Evolutionary conservation across 805 yeast species (phyloP).

Genomic region (Lipomyces sp.): DNA sequence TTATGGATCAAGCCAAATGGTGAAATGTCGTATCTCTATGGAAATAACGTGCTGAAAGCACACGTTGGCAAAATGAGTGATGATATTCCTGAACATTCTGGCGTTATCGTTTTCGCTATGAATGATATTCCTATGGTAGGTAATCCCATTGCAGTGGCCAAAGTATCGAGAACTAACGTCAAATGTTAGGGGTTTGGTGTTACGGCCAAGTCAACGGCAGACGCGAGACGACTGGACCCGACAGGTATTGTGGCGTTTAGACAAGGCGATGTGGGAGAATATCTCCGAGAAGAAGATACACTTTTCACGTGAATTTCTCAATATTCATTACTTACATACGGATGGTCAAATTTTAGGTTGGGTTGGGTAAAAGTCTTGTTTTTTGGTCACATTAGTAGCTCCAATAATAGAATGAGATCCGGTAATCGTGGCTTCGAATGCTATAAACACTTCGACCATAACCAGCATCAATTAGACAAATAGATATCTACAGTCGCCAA

Average conservation of each 20-base stretch:
- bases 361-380: neutral
- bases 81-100: constrained; percentile 97
- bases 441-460: neutral
- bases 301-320: constrained; percentile 53
- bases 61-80: constrained; percentile 97
- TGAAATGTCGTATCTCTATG: constrained; percentile 97
- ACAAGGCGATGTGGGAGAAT: constrained; percentile 98
- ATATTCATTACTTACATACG: neutral
- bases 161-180: neutral
- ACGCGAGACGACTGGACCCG: constrained; percentile 86
- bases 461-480: neutral
- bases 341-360: neutral
- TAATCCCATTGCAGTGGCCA: neutral
- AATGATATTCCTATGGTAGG: constrained; percentile 70
- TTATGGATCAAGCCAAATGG: constrained; percentile 97
- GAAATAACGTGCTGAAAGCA: constrained; percentile 94
- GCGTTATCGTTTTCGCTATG: constrained; percentile 91
- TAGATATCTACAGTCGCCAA: constrained; percentile 23
- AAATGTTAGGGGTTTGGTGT: constrained; percentile 80
- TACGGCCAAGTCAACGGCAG: constrained; percentile 86
- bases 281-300: constrained; percentile 96
- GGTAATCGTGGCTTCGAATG: constrained; percentile 3
- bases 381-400: neutral
- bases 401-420: neutral
- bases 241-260: constrained; percentile 94